These are phyloP conservation scores for Lipomyces yarrowii DNA, from an alignment of 1,139 yeast species.

Conservation along the genomic window DNA sequence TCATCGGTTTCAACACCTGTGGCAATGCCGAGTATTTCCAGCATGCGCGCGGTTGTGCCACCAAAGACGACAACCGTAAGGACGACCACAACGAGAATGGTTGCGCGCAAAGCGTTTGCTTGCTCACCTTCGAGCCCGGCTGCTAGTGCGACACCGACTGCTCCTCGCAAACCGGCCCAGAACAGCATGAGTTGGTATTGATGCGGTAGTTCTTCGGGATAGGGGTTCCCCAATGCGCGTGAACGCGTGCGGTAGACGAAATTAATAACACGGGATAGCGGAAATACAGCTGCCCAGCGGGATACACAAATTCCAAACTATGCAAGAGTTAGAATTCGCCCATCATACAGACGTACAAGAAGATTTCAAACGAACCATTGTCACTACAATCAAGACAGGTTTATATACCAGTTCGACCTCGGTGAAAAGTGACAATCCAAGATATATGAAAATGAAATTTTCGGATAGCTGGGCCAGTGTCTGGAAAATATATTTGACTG, in stretches of 20 bases:
- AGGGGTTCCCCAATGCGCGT: slow-evolving; percentile 35
- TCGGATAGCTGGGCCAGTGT: slow-evolving; percentile 92
- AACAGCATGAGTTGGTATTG: slow-evolving; percentile 98
- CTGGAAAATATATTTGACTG: slow-evolving; percentile 93
- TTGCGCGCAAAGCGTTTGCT: slow-evolving; percentile 85
- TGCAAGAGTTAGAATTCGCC: neutral
- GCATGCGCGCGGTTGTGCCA: slow-evolving; percentile 98
- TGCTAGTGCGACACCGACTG: slow-evolving; percentile 98
- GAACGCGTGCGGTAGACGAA: slow-evolving; percentile 68
- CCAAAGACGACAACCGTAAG: slow-evolving; percentile 95
- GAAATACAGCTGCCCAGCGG: slow-evolving; percentile 97
- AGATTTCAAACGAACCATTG: slow-evolving; percentile 54
- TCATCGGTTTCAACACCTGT: slow-evolving; percentile 74
- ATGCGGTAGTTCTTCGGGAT: slow-evolving; percentile 71
- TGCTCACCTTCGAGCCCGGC: slow-evolving; percentile 96
- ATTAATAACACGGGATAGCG: slow-evolving; percentile 81
- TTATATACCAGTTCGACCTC: slow-evolving; percentile 94
- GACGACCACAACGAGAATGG: slow-evolving; percentile 94
- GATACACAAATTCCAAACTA: slow-evolving; percentile 80
- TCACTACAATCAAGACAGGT: slow-evolving; percentile 86
- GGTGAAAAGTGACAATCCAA: slow-evolving; percentile 92
- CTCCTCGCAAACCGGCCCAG: slow-evolving; percentile 99
- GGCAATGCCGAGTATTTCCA: slow-evolving; percentile 88
- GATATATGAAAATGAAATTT: slow-evolving; percentile 92
- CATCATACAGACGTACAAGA: neutral